phyloP scores from a whole-genome alignment of 225 moss, liverwort and hornwort genomes.

The Rhytidiadelphus loreus region DNA sequence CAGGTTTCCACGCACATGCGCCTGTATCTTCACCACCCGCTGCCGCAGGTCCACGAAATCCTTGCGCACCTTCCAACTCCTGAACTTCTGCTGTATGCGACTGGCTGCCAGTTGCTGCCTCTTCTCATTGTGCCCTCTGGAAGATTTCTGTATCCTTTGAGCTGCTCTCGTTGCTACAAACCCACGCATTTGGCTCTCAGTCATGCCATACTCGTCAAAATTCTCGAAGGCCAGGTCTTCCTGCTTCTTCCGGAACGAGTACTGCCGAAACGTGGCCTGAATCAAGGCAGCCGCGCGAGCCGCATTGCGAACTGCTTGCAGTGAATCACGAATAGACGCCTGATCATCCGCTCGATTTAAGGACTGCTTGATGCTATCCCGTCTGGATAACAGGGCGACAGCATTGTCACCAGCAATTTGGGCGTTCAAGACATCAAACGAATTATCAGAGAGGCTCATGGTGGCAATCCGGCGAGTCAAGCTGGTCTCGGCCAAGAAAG shows the following conservation, averaged over 20 bases:
- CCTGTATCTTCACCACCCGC: slow-evolving; percentile 41
- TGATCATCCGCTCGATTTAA: slow-evolving; percentile 32
- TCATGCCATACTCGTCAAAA: slow-evolving; percentile 46
- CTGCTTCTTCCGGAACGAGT: slow-evolving; percentile 35
- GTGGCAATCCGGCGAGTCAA: slow-evolving; percentile 51
- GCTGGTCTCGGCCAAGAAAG: slow-evolving; percentile 69
- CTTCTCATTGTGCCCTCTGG: slow-evolving; percentile 24
- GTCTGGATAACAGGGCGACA: slow-evolving; percentile 26
- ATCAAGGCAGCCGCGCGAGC: slow-evolving; percentile 43
- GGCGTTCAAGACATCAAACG: slow-evolving; percentile 20
- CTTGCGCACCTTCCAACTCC: slow-evolving; percentile 49
- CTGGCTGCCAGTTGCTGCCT: slow-evolving; percentile 45
- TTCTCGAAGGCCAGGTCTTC: slow-evolving; percentile 19
- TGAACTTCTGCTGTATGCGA: slow-evolving; percentile 55
- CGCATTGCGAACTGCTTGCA: slow-evolving; percentile 56
- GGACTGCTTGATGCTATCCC: slow-evolving; percentile 31
- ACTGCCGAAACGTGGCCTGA: slow-evolving; percentile 37
- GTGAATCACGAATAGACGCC: slow-evolving; percentile 15
- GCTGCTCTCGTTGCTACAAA: slow-evolving; percentile 6
- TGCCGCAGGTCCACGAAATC: slow-evolving; percentile 40
- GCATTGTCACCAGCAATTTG: slow-evolving; percentile 32
- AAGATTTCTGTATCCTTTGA: slow-evolving; percentile 28
- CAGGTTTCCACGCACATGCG: slow-evolving; percentile 42
- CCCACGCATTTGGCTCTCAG: slow-evolving; percentile 26
- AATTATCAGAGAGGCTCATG: slow-evolving; percentile 35